Base-by-base conservation (phyloP, 169 alveolate genomes). In the Plasmodium falciparum region DNA sequence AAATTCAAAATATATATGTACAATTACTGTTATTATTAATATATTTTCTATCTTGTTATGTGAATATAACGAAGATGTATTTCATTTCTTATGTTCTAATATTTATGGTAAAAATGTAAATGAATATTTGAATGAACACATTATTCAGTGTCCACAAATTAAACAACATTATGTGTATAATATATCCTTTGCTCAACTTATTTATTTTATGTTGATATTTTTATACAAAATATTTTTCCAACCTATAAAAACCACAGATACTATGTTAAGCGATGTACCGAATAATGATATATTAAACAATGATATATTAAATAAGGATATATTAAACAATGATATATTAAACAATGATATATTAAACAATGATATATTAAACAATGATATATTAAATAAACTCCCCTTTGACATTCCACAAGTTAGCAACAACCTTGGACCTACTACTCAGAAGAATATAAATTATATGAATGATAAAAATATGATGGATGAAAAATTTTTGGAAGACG, bases 111-210 rank as follows among this genome's bases (percentile, higher is more conserved):
- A 17, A 24, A 61, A 61, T 47, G 43, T 86, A 9, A 86, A 86
- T 61, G 11, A 58, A 22, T 33, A 6, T 11, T 26, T 71, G 17
- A 70, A 86, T 54, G 24, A 49, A 26, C 58, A 24, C n/a, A 73
- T 71, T 33, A 61, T 72, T 24, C 71, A n/a, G 26, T 86, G 88
- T 50, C 33, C 50, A 12, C 17, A 59, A 8, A 7, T 54, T 12
- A 12, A 59, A n/a, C 8, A 67, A 22, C 69, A 83, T 69, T 73
- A 69, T 47, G 52, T 83, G 22, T 86, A 86, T 45, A 65, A 86
- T 47, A 86, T 86, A 33, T 86, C 92, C 29, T 86, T 86, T 86
- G 74, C 88, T 17, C 92, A 86, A 45, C 17, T 86, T 29, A 86
- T 86, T 15, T 86, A 86, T 66, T 86, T 86, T 56, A 86, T 86